These are phyloP conservation scores for Rhododendron molle DNA, from an alignment of 148 eudicot genomes.

Conservation along the genomic window DNA sequence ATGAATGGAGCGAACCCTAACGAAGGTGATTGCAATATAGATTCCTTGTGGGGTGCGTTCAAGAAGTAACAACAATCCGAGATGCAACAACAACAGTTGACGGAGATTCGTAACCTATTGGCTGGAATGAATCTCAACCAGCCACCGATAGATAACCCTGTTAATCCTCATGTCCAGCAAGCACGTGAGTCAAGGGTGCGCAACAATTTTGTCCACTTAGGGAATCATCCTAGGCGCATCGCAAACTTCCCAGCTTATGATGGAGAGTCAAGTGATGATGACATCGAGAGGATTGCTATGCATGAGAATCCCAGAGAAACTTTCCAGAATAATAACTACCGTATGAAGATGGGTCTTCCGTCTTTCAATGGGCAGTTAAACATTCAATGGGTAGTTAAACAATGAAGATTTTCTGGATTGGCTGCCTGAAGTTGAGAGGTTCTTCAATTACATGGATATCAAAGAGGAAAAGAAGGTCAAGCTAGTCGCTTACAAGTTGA, in stretches of 20 bases:
- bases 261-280: not conserved
- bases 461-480: too few relatives aligned
- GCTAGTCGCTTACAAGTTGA: too few relatives aligned
- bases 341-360: not conserved
- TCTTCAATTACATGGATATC: not conserved
- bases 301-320: not conserved
- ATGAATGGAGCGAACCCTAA: too few relatives aligned
- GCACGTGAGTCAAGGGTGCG: not conserved
- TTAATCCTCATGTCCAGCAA: not conserved
- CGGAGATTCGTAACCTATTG: not conserved
- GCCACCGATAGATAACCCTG: too few relatives aligned
- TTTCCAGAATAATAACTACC: not conserved
- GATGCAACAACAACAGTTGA: too few relatives aligned
- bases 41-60: too few relatives aligned
- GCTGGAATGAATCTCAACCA: not conserved
- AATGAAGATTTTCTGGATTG: not conserved
- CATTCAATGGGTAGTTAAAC: too few relatives aligned
- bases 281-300: not conserved
- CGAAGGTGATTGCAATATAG: too few relatives aligned
- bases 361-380: not conserved
- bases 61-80: too few relatives aligned
- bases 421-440: not conserved
- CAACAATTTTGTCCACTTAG: not conserved
- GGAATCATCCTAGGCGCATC: too few relatives aligned
- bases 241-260: too few relatives aligned